Conservation (phyloP, 768 basidiomycete genomes). For the Ramaria rubella region DNA sequence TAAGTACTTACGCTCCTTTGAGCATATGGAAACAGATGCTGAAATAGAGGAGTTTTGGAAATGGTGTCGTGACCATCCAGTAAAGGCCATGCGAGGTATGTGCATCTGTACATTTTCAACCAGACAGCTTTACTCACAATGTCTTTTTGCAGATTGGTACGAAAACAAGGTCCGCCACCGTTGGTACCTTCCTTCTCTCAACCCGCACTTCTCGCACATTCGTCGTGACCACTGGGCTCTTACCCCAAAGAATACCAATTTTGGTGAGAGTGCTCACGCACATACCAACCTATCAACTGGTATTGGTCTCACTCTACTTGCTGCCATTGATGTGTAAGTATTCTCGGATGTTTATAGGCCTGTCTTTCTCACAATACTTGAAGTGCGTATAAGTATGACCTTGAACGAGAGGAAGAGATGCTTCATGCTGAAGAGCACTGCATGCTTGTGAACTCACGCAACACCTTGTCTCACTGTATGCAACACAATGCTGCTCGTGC, state of each 20-base stretch:
- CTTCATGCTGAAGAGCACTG: neutral
- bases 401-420: neutral
- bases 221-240: too few species aligned
- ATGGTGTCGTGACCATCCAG: slow-evolving; percentile 11
- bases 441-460: neutral
- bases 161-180: slow-evolving; percentile 12
- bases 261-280: too few species aligned
- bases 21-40: slow-evolving; percentile 5
- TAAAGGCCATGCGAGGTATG: slow-evolving; percentile 14
- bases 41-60: slow-evolving; percentile 13
- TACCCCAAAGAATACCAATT: too few species aligned
- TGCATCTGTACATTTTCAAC: neutral
- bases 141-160: slow-evolving; percentile 14
- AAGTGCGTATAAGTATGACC: neutral
- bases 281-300: slow-evolving; percentile 16
- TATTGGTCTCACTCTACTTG: slow-evolving; percentile 15
- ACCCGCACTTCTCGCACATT: slow-evolving; percentile 13
- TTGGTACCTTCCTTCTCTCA: slow-evolving; percentile 19
- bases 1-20: neutral
- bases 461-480: neutral
- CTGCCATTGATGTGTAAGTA: slow-evolving; percentile 12
- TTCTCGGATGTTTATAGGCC: neutral
- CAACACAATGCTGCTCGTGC: neutral
- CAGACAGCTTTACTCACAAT: neutral
- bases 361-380: neutral